phyloP scores from a whole-genome alignment of 225 moss, liverwort and hornwort species.

The Rhytidiadelphus loreus region DNA sequence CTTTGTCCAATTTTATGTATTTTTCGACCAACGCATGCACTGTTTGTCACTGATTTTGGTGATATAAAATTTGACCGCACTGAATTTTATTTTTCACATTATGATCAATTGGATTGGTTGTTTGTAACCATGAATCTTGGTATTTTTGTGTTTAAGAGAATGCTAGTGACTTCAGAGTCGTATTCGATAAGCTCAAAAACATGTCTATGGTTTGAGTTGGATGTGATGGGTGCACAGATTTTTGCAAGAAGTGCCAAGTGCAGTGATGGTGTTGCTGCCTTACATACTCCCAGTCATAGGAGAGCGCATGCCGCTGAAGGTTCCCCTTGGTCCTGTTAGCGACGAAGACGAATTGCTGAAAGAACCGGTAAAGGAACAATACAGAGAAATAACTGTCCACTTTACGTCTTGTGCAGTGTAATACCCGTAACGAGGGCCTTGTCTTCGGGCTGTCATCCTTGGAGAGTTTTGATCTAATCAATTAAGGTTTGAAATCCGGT shows the following conservation, averaged over 20 bases:
- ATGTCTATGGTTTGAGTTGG: neutral
- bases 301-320: conserved; percentile 74
- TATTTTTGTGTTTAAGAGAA: neutral
- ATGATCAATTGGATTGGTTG: too few relatives aligned
- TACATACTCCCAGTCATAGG: conserved; percentile 77
- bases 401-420: neutral
- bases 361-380: conserved; percentile 36
- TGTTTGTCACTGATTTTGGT: neutral
- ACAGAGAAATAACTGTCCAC: neutral
- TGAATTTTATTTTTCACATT: neutral
- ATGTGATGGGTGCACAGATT: conserved; percentile 32
- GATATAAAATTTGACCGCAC: neutral
- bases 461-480: neutral
- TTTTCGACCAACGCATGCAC: neutral
- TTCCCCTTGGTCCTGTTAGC: conserved; percentile 34
- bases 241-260: conserved; percentile 51
- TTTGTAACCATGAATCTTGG: neutral
- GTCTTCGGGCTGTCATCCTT: neutral
- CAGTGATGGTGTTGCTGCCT: conserved; percentile 63
- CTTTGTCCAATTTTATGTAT: neutral
- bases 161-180: neutral
- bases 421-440: neutral
- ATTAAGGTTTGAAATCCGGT: neutral
- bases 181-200: neutral
- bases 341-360: conserved; percentile 47